Percentiles rank a stretch among this genome's conserved stretches.
These are phyloP conservation scores for Leccinum variicolor DNA, from an alignment of 768 basidiomycete genomes.

Conservation along the genomic window DNA sequence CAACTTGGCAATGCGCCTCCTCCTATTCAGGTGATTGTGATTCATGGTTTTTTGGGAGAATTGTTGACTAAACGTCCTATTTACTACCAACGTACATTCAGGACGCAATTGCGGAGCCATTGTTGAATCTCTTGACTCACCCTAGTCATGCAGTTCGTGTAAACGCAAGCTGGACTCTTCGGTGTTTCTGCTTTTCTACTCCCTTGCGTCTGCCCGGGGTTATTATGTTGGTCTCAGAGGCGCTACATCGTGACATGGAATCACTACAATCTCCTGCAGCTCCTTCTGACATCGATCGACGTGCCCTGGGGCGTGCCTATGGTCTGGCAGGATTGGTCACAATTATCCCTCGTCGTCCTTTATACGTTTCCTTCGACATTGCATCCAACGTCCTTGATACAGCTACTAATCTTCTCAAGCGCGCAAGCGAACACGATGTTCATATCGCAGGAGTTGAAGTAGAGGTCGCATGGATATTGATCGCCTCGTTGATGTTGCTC, in stretches of 20 bases:
- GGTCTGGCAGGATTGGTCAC: constrained; percentile 86
- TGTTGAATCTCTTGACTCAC: constrained; percentile 82
- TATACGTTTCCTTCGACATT: constrained; percentile 94
- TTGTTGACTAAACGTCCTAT: not conserved
- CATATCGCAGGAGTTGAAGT: constrained; percentile 79
- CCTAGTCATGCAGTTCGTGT: constrained; percentile 86
- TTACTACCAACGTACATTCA: constrained; percentile 25
- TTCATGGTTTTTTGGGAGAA: not conserved
- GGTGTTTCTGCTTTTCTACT: constrained; percentile 88
- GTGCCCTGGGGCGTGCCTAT: constrained; percentile 85
- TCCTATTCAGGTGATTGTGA: constrained; percentile 65
- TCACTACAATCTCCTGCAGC: constrained; percentile 69
- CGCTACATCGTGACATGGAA: constrained; percentile 79
- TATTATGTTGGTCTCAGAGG: constrained; percentile 72
- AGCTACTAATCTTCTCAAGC: constrained; percentile 85
- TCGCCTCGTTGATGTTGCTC: constrained; percentile 86
- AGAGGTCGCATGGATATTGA: constrained; percentile 91
- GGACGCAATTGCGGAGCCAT: constrained; percentile 83
- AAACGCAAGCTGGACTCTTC: constrained; percentile 81
- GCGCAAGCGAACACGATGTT: constrained; percentile 88
- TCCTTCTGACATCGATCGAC: constrained; percentile 63
- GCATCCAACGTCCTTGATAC: constrained; percentile 88
- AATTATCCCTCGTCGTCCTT: constrained; percentile 78
- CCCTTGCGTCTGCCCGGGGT: constrained; percentile 81
- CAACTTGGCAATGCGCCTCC: constrained; percentile 92